Percentiles rank a stretch among this genome's conserved stretches.
phyloP scores from a whole-genome alignment of 2,329 filamentous ascomycete genomes.

The Paecilomyces niveus region DNA sequence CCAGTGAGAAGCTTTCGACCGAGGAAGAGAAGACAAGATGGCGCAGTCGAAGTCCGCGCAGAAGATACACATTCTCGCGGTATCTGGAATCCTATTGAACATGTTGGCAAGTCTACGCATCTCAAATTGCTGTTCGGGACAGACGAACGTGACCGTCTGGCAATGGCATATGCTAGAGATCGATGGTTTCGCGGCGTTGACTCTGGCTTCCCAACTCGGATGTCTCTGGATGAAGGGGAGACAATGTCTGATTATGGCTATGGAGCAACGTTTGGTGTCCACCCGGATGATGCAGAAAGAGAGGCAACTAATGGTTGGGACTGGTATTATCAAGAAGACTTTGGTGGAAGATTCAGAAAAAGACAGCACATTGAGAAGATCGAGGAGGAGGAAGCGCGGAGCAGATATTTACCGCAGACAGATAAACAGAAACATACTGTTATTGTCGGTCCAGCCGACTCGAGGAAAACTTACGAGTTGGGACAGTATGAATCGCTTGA shows the following conservation, averaged over 20 bases:
- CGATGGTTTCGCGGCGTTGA: constrained; percentile 43
- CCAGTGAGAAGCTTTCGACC: not conserved
- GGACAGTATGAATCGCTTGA: constrained; percentile 36
- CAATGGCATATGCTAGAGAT: constrained; percentile 42
- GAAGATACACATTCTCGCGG: constrained; percentile 31
- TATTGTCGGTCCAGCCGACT: constrained; percentile 44
- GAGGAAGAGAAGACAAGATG: constrained; percentile 13
- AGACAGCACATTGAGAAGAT: constrained; percentile 35
- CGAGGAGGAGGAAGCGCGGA: constrained; percentile 25
- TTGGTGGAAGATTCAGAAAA: constrained; percentile 33
- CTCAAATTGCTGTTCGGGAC: constrained; percentile 47
- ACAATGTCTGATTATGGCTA: constrained; percentile 29
- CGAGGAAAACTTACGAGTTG: constrained; percentile 39
- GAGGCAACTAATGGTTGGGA: constrained; percentile 44
- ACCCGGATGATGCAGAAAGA: constrained; percentile 31
- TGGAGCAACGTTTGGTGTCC: constrained; percentile 37
- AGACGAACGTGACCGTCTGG: constrained; percentile 41
- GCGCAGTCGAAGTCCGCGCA: constrained; percentile 9
- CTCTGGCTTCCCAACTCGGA: constrained; percentile 44
- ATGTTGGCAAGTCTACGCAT: constrained; percentile 37
- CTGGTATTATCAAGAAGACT: constrained; percentile 45
- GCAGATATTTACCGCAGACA: constrained; percentile 35
- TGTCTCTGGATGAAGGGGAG: constrained; percentile 23
- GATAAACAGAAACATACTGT: constrained; percentile 33
- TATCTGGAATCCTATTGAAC: constrained; percentile 25